Base-by-base conservation (phyloP, 164 flowering plant genomes). In the Tetrastigma voinierianum region DNA sequence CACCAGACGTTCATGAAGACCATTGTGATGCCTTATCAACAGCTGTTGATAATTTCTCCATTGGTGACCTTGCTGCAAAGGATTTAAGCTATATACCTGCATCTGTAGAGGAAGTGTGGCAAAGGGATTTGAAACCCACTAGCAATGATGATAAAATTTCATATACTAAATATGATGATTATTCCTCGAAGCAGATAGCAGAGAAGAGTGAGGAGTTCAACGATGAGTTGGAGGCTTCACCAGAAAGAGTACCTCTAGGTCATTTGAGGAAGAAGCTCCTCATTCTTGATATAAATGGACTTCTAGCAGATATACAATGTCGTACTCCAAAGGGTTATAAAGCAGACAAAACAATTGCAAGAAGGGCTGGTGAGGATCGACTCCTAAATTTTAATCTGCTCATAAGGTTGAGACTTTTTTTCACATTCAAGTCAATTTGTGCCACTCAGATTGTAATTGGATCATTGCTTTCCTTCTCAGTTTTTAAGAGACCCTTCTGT, bases 201-300 rank as follows among this genome's bases (percentile, higher is more conserved):
- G 47, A 24, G 55, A 58, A 53, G 65, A 66, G 49, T 19, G 32
- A n/a, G 18, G 17, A 14, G 5, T 23, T 53, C 45, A 18, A 66
- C 16, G 18, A 51, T 40, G 21, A 21, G 46, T 60, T 55, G 10
- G 46, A 46, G 60, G 19, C 67, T 62, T 59, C 69, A 15, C 48
- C 45, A 32, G 24, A 18, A 64, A 67, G 61, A 61, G 32, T 61
- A 46, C 68, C 65, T 48, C 12, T 45, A 46, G 24, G 49, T 64
- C 23, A 19, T 59, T 24, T 53, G 21, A 81, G 71, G 69, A 85
- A 72, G 74, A 95, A 87, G 61, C 91, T 95, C 72, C 88, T 95
- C 58, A 70, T 95, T 61, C 90, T 95, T 72, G 97, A 95, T 81
- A 61, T 95, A 17, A 95, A 95, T 81, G 98, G 98, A 16, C 48